Evolutionary conservation across 1,139 yeast genomes (phyloP), one percentile per base, ranked within the genome.

Genomic region (Kodamaea derodonti): DNA sequence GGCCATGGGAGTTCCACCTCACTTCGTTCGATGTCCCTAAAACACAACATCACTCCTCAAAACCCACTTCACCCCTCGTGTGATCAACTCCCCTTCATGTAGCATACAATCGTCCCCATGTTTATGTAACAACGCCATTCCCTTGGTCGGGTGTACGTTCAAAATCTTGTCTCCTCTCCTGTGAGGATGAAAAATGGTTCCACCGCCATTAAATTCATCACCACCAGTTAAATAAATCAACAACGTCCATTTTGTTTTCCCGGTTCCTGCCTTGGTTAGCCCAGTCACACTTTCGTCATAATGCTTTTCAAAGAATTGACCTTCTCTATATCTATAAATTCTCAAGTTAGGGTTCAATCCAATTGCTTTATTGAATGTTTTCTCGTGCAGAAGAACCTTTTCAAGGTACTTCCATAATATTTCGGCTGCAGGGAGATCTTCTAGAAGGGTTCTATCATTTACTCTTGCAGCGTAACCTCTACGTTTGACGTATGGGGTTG

Each of bases 81-180:
- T 56, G 0, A 80, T 84, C 35, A 65, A 44, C 41, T 72, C 74
- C 2, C 78, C 84, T 47, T 79, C 84, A 45, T 80, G 86, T 34
- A 68, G 52, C 43, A 80, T 51, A 49, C 86, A 80, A 45, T 78
- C 82, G 38, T 75, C 80, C 0, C 85, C 85, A 48, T 80, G 86
- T 43, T 78, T 78, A 48, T 80, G 86, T 33, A 80, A 55, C 29
- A 80, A 60, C 0, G 82, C 81, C 72, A 74, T 65, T 0, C 85
- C 86, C 43, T 65, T 69, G 10, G 55, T 47, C 0, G 84, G 83
- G 37, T 69, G 72, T 1, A 78, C 61, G 32, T 61, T 63, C 33
- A 69, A 39, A 3, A 52, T 48, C 4, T 37, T 34, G 1, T 47
- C 49, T 1, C 56, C 56, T 11, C 56, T 51, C 8, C 35, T 27